Evolutionary conservation across 2,329 filamentous ascomycete genomes (phyloP), one percentile per base, ranked within the genome.

Genomic region (Fusarium penzigii): DNA sequence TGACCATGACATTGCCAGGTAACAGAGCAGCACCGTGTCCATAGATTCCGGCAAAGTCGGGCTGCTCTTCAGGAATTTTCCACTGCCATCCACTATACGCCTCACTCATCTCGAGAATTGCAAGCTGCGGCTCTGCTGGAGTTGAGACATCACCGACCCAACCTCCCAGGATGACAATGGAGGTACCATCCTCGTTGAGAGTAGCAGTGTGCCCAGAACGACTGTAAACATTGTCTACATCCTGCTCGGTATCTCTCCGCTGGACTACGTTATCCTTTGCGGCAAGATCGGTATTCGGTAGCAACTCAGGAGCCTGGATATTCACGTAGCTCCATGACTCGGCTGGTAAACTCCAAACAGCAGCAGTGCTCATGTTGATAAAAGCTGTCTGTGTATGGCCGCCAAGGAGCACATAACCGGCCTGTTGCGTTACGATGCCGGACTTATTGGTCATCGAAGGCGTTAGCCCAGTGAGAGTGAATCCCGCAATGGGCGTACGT

Each of bases 341-440:
- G 64, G 95, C 88, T 0, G 93, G 93, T 7, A 97, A 76, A 48
- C 86, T 92, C 78, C 92, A 96, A 2, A 97, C 76, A 0, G 92
- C 93, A 1, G 93, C 84, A 41, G 91, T 90, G 51, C 90, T 95
- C 88, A 96, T 97, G 69, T 97, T 96, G 73, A 97, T 87, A 67
- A 96, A 97, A 0, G 92, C 92, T 14, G 77, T 72, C 61, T 84
- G 78, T 0, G 92, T 96, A 68, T 97, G 92, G 1, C 93, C 93
- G 39, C 92, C 93, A 14, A 97, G 75, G 17, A 97, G 74, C 12
- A 96, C 83, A 59, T 90, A 93, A 62, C 87, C 86, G 56, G 88
- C 85, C 67, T 92, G 85, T 66, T 92, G 88, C 5, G 85, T 87
- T 39, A 87, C 76, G 3, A 78, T 77, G 3, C 83, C 86, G 14